These are phyloP conservation scores for Fraxinus velutina DNA, from an alignment of 305 asterid genomes.

Conservation along the genomic window DNA sequence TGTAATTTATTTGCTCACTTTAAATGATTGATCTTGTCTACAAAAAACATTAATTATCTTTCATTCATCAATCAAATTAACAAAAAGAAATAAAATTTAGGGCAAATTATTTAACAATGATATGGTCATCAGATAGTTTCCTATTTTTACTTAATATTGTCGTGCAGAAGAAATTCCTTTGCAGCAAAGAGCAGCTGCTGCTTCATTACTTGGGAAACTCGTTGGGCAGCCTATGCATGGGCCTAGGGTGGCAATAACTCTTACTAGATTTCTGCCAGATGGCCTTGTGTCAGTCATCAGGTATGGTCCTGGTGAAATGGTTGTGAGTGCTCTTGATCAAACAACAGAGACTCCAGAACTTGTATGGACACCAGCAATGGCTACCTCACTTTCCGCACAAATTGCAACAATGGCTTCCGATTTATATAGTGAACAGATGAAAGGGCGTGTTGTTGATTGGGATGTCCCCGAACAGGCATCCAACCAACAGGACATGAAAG, in stretches of 20 bases:
- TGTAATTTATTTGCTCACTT: background rate
- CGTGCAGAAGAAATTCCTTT: conserved; percentile 85
- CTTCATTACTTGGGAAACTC: conserved; percentile 89
- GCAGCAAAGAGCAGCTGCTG: conserved; percentile 99
- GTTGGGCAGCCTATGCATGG: conserved; percentile 99
- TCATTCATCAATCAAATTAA: background rate
- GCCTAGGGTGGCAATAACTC: conserved; percentile 92
- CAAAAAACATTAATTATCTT: background rate
- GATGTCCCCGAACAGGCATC: conserved; percentile 98
- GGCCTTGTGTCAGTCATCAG: conserved; percentile 87
- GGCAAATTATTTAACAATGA: background rate
- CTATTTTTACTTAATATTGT: conserved; percentile 28
- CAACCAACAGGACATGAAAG: conserved; percentile 90
- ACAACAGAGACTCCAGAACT: conserved; percentile 99
- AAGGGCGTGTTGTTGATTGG: conserved; percentile 95
- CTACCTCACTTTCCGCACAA: conserved; percentile 93
- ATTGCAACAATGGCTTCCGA: conserved; percentile 93
- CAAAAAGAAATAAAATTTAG: background rate
- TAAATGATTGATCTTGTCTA: background rate
- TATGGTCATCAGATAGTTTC: background rate
- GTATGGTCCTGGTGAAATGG: conserved; percentile 99
- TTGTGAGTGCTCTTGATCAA: conserved; percentile 82
- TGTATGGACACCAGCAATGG: conserved; percentile 99
- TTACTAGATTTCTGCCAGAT: conserved; percentile 94
- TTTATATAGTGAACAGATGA: conserved; percentile 80